Evolutionary conservation across 768 basidiomycete species (phyloP).

Genomic region (Boletellus ananas): DNA sequence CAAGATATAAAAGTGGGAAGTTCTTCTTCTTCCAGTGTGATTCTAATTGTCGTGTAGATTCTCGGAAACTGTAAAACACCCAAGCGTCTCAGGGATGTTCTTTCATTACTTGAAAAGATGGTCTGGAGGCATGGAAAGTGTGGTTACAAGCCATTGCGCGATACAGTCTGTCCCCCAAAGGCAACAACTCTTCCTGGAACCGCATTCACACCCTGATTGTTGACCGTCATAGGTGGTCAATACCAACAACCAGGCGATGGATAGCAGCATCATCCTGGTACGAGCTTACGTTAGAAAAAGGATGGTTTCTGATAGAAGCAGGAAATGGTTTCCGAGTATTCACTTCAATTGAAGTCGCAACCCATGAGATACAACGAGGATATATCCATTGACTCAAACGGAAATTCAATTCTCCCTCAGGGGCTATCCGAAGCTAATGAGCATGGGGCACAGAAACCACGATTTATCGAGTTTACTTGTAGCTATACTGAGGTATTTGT

Average conservation of each 20-base stretch:
- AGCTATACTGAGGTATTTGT: constrained; percentile 53
- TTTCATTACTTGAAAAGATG: constrained; percentile 56
- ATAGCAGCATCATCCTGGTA: constrained; percentile 65
- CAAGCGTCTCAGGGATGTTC: constrained; percentile 55
- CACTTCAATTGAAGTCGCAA: constrained; percentile 55
- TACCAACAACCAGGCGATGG: constrained; percentile 42
- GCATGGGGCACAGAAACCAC: constrained; percentile 55
- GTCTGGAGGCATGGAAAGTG: constrained; percentile 67
- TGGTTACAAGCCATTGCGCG: constrained; percentile 60
- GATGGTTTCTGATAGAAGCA: constrained; percentile 26
- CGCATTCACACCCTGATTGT: background rate
- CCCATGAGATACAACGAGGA: constrained; percentile 33
- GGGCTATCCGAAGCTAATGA: constrained; percentile 47
- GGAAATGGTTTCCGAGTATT: constrained; percentile 76
- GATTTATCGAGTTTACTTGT: constrained; percentile 77
- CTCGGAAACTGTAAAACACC: constrained; percentile 66
- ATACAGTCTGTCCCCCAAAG: constrained; percentile 75
- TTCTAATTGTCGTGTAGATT: constrained; percentile 16
- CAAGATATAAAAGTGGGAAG: constrained; percentile 59
- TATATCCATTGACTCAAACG: constrained; percentile 51
- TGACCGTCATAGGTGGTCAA: constrained; percentile 34
- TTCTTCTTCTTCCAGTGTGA: background rate
- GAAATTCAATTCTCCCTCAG: constrained; percentile 42
- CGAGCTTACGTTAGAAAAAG: constrained; percentile 1
- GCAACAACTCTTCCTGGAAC: constrained; percentile 31